Evolutionary conservation across 768 basidiomycete species (phyloP), one percentile per base, ranked within the genome.

Genomic region (Rickenella mellea): DNA sequence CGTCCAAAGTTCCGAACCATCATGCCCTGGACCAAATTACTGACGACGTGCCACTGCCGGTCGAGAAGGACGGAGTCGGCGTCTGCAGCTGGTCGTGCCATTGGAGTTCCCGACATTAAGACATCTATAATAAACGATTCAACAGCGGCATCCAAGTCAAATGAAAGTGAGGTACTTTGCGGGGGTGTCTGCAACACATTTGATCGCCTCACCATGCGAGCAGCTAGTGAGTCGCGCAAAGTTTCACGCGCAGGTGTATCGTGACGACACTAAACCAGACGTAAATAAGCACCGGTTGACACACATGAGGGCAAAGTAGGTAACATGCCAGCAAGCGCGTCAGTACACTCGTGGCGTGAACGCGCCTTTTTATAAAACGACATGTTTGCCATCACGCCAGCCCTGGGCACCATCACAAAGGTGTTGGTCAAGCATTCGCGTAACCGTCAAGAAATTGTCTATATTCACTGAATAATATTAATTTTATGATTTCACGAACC

Each of bases 301-400:
- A 27, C 14, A 21, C 11, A 27, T 17, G 17, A 38, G 12, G 39
- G 39, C 25, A 51, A 36, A 2, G 37, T 30, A 21, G 40, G 70
- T 40, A 38, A 85, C 86, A 84, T 88, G 56, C 90, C 91, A 1
- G 91, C 91, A 42, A 94, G 77, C 1, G 90, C 93, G 45, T 78
- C 71, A 1, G 89, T 92, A 17, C 86, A 88, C 54, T 86, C 86
- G 10, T 93, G 63, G 57, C 80, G 85, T 27, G 93, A 73, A 55
- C 72, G 80, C 47, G 81, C 73, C 7, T 88, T 89, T 46, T 83
- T 75, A n/a, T 58, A 91, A 91, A 43, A 85, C 71, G 53, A 92
- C 78, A 5, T 74, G 73, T 51, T 80, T 75, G 7, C 83, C 85
- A 48, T 87, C 85, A 11, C 91, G 79, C 88, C 91, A 94, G 51